Evolutionary conservation across 2,329 filamentous ascomycete species (phyloP).

Genomic region (Lithohypha guttulata): DNA sequence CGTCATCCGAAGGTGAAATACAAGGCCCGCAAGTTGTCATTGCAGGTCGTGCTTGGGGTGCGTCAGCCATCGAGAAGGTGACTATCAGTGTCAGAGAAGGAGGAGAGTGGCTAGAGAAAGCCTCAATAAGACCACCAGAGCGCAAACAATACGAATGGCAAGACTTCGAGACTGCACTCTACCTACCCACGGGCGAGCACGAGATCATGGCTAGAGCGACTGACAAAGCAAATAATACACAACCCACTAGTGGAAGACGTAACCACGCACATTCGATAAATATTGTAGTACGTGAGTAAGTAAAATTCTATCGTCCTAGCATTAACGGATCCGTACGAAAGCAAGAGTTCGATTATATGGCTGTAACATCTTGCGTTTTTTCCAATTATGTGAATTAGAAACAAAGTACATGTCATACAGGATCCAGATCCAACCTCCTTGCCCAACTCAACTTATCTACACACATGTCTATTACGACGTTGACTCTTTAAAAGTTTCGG

Average conservation of each 20-base stretch:
- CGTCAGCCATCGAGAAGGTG: slow-evolving; percentile 13
- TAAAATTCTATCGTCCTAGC: too few species aligned
- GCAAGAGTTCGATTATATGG: too few species aligned
- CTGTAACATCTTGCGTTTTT: background rate
- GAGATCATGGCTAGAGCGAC: slow-evolving; percentile 13
- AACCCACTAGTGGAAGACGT: slow-evolving; percentile 14
- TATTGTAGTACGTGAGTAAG: too few species aligned
- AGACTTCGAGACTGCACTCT: slow-evolving; percentile 9
- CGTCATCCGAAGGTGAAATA: slow-evolving; percentile 10
- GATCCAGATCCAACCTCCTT: background rate
- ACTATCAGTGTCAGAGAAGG: slow-evolving; percentile 13
- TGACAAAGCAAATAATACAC: slow-evolving; percentile 10
- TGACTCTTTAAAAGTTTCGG: slow-evolving; percentile 3
- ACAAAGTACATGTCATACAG: slow-evolving; percentile 5
- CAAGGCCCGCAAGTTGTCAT: slow-evolving; percentile 11
- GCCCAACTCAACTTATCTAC: background rate
- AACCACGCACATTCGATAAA: slow-evolving; percentile 20
- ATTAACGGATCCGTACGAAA: too few species aligned
- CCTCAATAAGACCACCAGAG: slow-evolving; percentile 1
- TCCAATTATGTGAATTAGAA: slow-evolving; percentile 7
- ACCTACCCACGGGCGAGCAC: slow-evolving; percentile 11
- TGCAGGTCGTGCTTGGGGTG: slow-evolving; percentile 16
- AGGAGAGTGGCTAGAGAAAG: slow-evolving; percentile 10
- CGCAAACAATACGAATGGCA: slow-evolving; percentile 17
- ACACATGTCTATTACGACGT: background rate